Conservation (phyloP, 495 filamentous ascomycete species). For the Penicillium longicatenatum region DNA sequence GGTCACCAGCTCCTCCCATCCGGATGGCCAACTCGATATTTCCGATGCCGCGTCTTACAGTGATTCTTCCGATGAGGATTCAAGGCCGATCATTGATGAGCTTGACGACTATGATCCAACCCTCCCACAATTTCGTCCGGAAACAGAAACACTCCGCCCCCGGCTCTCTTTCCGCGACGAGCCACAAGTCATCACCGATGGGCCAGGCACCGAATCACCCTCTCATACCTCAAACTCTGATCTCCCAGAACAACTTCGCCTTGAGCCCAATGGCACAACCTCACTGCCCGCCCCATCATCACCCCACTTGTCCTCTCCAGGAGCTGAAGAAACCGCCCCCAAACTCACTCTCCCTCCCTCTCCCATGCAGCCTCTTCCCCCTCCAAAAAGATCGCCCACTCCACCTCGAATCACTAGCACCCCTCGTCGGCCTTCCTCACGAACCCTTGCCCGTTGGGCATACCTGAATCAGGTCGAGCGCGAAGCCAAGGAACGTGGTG, state of each 20-base stretch:
- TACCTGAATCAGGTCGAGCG: conserved; percentile 60
- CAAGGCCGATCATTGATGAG: conserved; percentile 5
- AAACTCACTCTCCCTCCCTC: conserved; percentile 38
- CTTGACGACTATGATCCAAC: conserved; percentile 59
- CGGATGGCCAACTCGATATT: conserved; percentile 16
- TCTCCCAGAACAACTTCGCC: conserved; percentile 32
- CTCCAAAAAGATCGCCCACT: conserved; percentile 26
- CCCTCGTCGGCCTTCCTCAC: conserved; percentile 33
- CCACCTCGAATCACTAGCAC: conserved; percentile 18
- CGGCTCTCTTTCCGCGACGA: conserved; percentile 20
- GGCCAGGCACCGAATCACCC: conserved; percentile 7
- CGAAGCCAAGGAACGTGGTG: conserved; percentile 69
- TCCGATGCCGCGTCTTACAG: conserved; percentile 18
- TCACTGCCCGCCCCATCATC: conserved; percentile 41
- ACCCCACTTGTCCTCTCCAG: conserved; percentile 34
- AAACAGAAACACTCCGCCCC: conserved; percentile 29
- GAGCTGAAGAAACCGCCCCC: conserved; percentile 42
- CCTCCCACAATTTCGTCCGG: conserved; percentile 69
- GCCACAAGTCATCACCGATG: conserved; percentile 9
- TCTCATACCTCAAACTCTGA: conserved; percentile 15
- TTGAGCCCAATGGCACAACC: conserved; percentile 37
- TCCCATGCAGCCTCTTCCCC: conserved; percentile 38
- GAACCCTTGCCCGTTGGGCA: conserved; percentile 53
- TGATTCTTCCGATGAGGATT: conserved; percentile 23
- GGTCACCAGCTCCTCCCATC: conserved; percentile 12